Conservation (phyloP, 1,284 basidiomycete genomes). For the Rhodotorula mucilaginosa region DNA sequence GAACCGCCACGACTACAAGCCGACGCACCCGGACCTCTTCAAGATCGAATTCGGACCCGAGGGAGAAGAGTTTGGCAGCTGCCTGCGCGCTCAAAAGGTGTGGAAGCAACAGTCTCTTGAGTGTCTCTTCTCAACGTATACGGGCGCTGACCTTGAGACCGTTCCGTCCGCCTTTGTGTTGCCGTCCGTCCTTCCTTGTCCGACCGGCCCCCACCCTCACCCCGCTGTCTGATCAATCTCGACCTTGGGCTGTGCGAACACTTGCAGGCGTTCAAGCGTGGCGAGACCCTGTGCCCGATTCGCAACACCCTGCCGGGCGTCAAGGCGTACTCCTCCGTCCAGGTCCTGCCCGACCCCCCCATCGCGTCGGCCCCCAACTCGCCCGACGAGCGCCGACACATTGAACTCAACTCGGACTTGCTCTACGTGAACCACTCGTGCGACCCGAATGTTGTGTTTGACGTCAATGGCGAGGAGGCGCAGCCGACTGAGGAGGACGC, state of each 20-base stretch:
- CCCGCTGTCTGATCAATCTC: not conserved
- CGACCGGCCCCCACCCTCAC: not conserved
- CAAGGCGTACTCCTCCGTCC: slow-evolving; percentile 41
- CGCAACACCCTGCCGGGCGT: slow-evolving; percentile 30
- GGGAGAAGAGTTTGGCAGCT: slow-evolving; percentile 34
- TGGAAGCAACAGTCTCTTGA: not conserved
- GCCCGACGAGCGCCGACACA: slow-evolving; percentile 48
- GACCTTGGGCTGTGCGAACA: not conserved
- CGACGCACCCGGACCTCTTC: slow-evolving; percentile 33
- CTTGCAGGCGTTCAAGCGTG: slow-evolving; percentile 25
- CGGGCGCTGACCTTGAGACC: not conserved
- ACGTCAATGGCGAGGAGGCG: slow-evolving; percentile 49
- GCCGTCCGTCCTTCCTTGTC: not conserved
- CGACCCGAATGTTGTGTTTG: slow-evolving; percentile 60
- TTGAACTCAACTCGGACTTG: slow-evolving; percentile 65
- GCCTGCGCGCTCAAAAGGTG: slow-evolving; percentile 32
- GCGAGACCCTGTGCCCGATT: slow-evolving; percentile 34
- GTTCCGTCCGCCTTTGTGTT: not conserved
- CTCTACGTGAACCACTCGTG: slow-evolving; percentile 69
- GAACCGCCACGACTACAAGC: slow-evolving; percentile 25
- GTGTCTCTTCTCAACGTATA: not conserved
- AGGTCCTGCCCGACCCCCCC: slow-evolving; percentile 37
- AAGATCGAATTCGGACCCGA: slow-evolving; percentile 36
- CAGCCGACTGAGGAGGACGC: slow-evolving; percentile 14
- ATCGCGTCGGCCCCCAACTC: not conserved